A percentile compares a stretch with the other conserved stretches of the same genome.
These are phyloP conservation scores for Isatis tinctoria DNA, from an alignment of 345 rosid genomes.

Conservation along the genomic window DNA sequence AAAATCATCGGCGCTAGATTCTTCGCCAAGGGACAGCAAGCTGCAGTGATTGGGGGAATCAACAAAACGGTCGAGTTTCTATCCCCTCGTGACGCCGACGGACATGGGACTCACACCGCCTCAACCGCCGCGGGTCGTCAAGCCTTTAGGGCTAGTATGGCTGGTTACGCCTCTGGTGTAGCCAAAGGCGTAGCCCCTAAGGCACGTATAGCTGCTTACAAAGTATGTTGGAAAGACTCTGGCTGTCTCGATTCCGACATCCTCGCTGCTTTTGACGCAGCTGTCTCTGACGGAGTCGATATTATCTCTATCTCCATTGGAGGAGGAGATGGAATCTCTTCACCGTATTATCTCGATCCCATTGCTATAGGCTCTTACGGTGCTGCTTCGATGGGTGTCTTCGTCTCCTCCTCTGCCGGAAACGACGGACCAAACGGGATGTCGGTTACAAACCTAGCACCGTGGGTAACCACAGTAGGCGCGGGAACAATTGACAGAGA, in stretches of 20 bases:
- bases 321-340: background rate
- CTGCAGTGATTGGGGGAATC: slow-evolving; percentile 43
- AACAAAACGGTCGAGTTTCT: slow-evolving; percentile 71
- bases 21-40: slow-evolving; percentile 79
- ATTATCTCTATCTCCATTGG: background rate
- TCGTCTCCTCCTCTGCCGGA: slow-evolving; percentile 20
- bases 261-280: slow-evolving; percentile 40
- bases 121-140: slow-evolving; percentile 75
- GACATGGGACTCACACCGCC: slow-evolving; percentile 85
- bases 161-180: slow-evolving; percentile 67
- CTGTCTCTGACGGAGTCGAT: background rate
- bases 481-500: background rate
- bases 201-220: slow-evolving; percentile 69
- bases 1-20: slow-evolving; percentile 78
- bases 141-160: slow-evolving; percentile 64
- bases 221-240: slow-evolving; percentile 80
- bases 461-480: slow-evolving; percentile 26
- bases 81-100: slow-evolving; percentile 84
- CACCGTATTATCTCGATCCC: background rate
- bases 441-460: background rate
- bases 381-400: slow-evolving; percentile 22
- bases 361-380: background rate
- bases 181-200: slow-evolving; percentile 92
- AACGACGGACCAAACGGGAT: background rate
- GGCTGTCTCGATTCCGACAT: slow-evolving; percentile 85